A percentile compares a stretch with the other conserved stretches of the same genome.
Evolutionary conservation across 2,329 filamentous ascomycete genomes (phyloP).

Genomic region (Colletotrichum simmondsii): DNA sequence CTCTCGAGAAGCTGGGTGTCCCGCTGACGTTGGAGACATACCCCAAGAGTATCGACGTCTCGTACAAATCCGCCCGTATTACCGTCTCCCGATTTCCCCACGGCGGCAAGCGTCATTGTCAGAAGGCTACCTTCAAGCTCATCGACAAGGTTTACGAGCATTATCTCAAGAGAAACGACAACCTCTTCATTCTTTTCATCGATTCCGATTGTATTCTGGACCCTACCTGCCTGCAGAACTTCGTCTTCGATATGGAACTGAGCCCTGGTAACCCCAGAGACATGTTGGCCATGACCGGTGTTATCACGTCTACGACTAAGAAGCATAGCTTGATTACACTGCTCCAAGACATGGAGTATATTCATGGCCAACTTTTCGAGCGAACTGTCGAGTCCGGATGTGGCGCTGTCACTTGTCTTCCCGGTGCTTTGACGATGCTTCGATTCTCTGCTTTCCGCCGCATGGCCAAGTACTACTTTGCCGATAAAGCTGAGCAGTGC

Average conservation of each 20-base stretch:
- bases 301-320: conserved; percentile 93
- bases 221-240: conserved; percentile 92
- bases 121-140: conserved; percentile 91
- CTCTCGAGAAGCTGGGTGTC: conserved; percentile 86
- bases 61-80: conserved; percentile 83
- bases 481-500: conserved; percentile 94
- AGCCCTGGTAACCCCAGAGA: conserved; percentile 91
- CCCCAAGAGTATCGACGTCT: conserved; percentile 90
- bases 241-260: conserved; percentile 98
- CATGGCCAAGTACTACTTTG: conserved; percentile 99
- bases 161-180: conserved; percentile 88
- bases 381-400: conserved; percentile 95
- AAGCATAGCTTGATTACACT: conserved; percentile 91
- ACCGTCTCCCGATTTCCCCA: conserved; percentile 94
- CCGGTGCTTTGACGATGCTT: conserved; percentile 93
- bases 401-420: conserved; percentile 92
- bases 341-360: conserved; percentile 97
- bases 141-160: conserved; percentile 93
- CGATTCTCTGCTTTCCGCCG: conserved; percentile 95
- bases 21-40: conserved; percentile 81
- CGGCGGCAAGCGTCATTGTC: conserved; percentile 92
- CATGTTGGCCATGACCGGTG: conserved; percentile 97
- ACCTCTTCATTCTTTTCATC: conserved; percentile 95
- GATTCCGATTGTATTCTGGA: conserved; percentile 97
- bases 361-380: conserved; percentile 96